Evolutionary conservation across 2,329 filamentous ascomycete species (phyloP), one percentile per base, ranked within the genome.

Genomic region (Westerdykella ornata): DNA sequence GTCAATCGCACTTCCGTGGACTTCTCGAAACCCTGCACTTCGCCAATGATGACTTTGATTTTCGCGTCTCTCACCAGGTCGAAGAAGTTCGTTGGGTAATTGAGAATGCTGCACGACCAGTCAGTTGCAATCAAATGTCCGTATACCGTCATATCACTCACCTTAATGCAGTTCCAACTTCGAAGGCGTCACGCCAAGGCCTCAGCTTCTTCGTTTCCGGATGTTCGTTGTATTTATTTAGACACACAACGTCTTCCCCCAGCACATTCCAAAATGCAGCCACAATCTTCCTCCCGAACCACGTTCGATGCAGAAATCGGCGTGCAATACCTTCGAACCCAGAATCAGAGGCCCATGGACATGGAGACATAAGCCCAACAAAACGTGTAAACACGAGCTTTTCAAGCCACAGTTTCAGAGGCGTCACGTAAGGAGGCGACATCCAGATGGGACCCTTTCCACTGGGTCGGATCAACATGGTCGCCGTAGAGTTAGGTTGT

Each of bases 361-460:
- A 88, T 0, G 85, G 85, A 38, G 77, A 81, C 62, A 89, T 80
- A 80, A 82, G 88, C 2, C 79, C 84, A 39, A 88, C 65, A 48
- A 84, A 72, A 0, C 85, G 78, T 0, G 77, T 82, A 22, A 76
- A 75, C 3, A 82, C 73, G 4, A 88, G 72, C 52, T 82, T 78
- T 62, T 88, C 83, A 0, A 86, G 66, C 73, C 77, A 80, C 43
- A 73, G 74, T 59, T 81, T 81, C n/a, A 84, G 56, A 0, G 81
- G 81, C 1, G 82, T 84, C 13, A 85, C 80, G 41, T 78, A 79
- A 1, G 75, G 63, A 1, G 77, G 76, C 0, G 76, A 63, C 61
- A 84, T 75, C 72, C 74, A 84, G 0, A 70, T 67, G 0, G 81
- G 78, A 0, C 81, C 80, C 43, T 74, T 71, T 3, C 78, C 78